Conservation (phyloP, 352 stramenopile species). For the Phytophthora litchii region DNA sequence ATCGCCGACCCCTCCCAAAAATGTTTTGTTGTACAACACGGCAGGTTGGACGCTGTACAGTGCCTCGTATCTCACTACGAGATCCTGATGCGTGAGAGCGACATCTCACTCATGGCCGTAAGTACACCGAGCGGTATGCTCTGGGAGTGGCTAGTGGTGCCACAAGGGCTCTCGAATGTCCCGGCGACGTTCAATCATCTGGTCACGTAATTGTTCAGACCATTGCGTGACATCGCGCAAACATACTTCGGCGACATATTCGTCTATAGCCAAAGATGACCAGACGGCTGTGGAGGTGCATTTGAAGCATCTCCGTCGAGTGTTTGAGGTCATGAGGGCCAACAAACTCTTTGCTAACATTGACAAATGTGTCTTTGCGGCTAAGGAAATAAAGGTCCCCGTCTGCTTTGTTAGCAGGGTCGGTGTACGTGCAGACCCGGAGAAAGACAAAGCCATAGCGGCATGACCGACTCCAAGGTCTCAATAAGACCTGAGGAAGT, state of each 20-base stretch:
- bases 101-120: constrained; percentile 28
- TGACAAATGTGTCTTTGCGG: background rate
- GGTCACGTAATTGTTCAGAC: background rate
- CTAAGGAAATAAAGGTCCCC: background rate
- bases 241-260: too few species aligned
- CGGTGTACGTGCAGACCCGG: background rate
- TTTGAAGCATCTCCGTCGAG: background rate
- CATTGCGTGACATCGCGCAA: too few species aligned
- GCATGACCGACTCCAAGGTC: background rate
- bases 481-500: background rate
- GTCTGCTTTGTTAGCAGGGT: background rate
- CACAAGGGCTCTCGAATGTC: background rate
- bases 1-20: constrained; percentile 12
- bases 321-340: background rate
- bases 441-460: background rate
- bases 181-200: background rate
- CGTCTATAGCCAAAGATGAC: too few species aligned
- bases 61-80: constrained; percentile 42
- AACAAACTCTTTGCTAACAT: background rate
- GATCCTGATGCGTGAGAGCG: constrained; percentile 27
- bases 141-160: background rate
- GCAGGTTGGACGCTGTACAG: constrained; percentile 35
- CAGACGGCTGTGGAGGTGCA: background rate
- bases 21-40: constrained; percentile 35
- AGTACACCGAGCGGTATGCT: constrained; percentile 27